Conservation (phyloP, 345 rosid species). For the Rubroshorea leprosula region DNA sequence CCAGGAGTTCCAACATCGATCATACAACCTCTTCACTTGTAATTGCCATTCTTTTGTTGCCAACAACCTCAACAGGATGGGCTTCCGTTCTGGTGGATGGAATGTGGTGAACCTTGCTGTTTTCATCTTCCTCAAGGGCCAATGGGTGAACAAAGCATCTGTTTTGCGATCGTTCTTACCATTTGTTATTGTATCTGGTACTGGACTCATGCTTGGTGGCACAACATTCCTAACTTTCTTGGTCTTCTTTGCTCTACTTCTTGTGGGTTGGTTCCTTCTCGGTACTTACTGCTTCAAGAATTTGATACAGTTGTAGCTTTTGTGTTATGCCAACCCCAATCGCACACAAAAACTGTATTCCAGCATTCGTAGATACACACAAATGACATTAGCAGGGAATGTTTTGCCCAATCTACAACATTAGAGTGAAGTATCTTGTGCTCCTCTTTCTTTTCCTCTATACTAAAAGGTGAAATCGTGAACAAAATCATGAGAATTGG, state of each 20-base stretch:
- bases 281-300: conserved; percentile 74
- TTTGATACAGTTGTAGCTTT: conserved; percentile 57
- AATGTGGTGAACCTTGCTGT: conserved; percentile 79
- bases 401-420: too few relatives aligned
- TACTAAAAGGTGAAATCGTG: too few relatives aligned
- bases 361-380: too few relatives aligned
- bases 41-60: conserved; percentile 97
- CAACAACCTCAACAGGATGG: conserved; percentile 79
- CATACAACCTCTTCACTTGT: conserved; percentile 84
- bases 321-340: not conserved
- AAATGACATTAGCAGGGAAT: too few relatives aligned
- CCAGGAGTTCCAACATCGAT: conserved; percentile 73
- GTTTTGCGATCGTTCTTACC: conserved; percentile 54
- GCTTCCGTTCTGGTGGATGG: conserved; percentile 67
- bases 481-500: too few relatives aligned
- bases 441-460: too few relatives aligned
- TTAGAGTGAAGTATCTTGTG: too few relatives aligned
- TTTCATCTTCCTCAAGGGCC: conserved; percentile 63
- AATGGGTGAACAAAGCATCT: conserved; percentile 65
- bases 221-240: conserved; percentile 42
- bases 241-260: conserved; percentile 52
- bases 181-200: conserved; percentile 33
- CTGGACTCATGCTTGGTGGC: conserved; percentile 67
- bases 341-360: not conserved
- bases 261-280: conserved; percentile 70